Percentiles rank a stretch among this genome's conserved stretches.
Evolutionary conservation across 2,329 filamentous ascomycete species (phyloP).

Genomic region (Neonectria faginata): DNA sequence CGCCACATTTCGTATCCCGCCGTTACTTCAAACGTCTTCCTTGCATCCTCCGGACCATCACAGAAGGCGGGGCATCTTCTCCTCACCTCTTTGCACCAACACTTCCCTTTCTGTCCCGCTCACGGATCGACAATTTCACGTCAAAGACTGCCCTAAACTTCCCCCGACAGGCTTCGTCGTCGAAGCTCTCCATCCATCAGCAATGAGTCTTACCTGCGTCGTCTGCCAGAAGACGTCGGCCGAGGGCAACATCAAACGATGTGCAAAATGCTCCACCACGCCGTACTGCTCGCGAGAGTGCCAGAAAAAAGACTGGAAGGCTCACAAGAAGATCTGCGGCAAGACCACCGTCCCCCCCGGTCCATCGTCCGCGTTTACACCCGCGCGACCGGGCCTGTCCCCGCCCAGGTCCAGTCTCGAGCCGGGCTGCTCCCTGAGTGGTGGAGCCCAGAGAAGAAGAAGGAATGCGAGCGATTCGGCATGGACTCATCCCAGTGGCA

Average conservation of each 20-base stretch:
- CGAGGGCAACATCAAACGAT: slow-evolving; percentile 51
- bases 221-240: slow-evolving; percentile 47
- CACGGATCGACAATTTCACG: neutral
- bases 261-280: slow-evolving; percentile 59
- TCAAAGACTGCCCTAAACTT: neutral
- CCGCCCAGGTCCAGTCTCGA: slow-evolving; percentile 41
- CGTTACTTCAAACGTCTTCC: neutral
- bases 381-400: slow-evolving; percentile 16
- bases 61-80: neutral
- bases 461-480: slow-evolving; percentile 53
- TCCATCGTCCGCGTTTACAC: slow-evolving; percentile 5
- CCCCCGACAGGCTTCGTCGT: neutral
- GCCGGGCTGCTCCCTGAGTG: slow-evolving; percentile 55
- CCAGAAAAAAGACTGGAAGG: slow-evolving; percentile 63
- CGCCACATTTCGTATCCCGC: neutral
- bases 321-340: slow-evolving; percentile 59
- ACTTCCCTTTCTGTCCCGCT: neutral
- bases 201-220: slow-evolving; percentile 35
- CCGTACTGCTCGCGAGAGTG: slow-evolving; percentile 65
- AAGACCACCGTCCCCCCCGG: slow-evolving; percentile 30
- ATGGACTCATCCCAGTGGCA: slow-evolving; percentile 46
- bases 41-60: neutral
- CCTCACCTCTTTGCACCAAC: neutral
- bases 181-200: neutral
- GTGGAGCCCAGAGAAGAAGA: slow-evolving; percentile 56